Base-by-base conservation (phyloP, 2,329 filamentous ascomycete genomes). In the Hymenoscyphus scutula region DNA sequence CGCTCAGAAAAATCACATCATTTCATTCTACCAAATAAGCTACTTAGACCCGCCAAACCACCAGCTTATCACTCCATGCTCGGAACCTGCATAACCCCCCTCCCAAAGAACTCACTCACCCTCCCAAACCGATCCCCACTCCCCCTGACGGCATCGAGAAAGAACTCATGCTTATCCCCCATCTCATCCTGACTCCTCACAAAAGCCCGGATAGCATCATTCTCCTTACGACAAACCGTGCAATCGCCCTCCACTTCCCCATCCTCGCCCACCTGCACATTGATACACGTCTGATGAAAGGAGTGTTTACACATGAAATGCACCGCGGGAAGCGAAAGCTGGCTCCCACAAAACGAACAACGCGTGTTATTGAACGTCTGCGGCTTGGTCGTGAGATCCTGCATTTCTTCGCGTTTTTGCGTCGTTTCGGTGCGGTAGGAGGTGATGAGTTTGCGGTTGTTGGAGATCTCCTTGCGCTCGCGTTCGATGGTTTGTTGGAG, bases 251-350 rank as follows among this genome's bases (percentile, higher is more conserved):
- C 81, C 10, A 85, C 81, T 58, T 88, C 87, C 11, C 80, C 80
- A 25, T 84, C 81, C 45, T 72, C 69, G 15, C 64, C 68, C 23
- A 68, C 66, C 64, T 72, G 68, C 5, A 81, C 80, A 73, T 91
- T 90, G 51, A 99, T 79, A 76, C 94, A 99, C 54, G 91, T 84
- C 77, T 96, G 91, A 74, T 99, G 95, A 81, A 97, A 99, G 64
- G 89, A 93, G 75, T 99, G 95, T 75, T 96, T 97, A 80, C 95
- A 99, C 66, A 99, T 77, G 75, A 99, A 99, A 74, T 99, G 95
- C 56, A 99, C 93, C 0, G 89, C 91, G 0, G 95, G 95, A 13
- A 98, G 80, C 68, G 97, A 93, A 19, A 98, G 82, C 29, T 85
- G 82, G 41, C 64, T 63, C 2, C 87, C 84, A 74, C 95, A 99